Evolutionary conservation across 371 early-diverging fungal genomes (phyloP).

Genomic region (Nematocida homosporus): DNA sequence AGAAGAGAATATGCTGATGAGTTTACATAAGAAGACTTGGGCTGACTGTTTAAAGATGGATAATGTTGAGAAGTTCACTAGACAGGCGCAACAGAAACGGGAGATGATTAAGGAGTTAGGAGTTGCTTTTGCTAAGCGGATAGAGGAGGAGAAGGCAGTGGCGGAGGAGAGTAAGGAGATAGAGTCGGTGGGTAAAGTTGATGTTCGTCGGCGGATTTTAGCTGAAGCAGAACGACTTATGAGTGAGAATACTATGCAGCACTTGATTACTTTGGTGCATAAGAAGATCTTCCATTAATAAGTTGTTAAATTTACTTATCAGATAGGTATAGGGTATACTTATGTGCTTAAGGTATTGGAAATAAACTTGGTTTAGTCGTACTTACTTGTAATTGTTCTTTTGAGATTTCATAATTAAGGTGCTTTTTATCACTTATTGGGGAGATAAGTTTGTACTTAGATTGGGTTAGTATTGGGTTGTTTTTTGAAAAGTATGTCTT

Average conservation of each 20-base stretch:
- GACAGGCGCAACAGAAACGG: constrained; percentile 68
- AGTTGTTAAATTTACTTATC: too few species aligned
- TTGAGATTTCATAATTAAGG: too few species aligned
- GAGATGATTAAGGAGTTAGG: constrained; percentile 66
- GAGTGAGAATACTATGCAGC: constrained; percentile 63
- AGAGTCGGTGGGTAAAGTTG: constrained; percentile 63
- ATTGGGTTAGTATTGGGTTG: too few species aligned
- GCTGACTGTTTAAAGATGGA: constrained; percentile 82
- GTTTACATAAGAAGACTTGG: constrained; percentile 96
- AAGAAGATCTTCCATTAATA: constrained; percentile 60
- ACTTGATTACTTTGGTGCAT: constrained; percentile 65
- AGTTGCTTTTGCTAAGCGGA: constrained; percentile 58
- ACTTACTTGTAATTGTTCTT: too few species aligned
- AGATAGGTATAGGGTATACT: not conserved
- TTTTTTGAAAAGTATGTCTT: too few species aligned
- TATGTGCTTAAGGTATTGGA: not conserved
- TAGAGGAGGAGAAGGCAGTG: constrained; percentile 61
- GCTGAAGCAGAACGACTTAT: constrained; percentile 62
- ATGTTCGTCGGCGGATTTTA: constrained; percentile 63
- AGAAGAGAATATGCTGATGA: constrained; percentile 96
- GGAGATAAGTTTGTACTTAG: too few species aligned
- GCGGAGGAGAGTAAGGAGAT: constrained; percentile 61
- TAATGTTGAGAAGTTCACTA: constrained; percentile 72
- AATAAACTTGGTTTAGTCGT: constrained; percentile 4
- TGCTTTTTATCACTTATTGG: too few species aligned